These are phyloP conservation scores for Leccinum subgranulosum DNA, from an alignment of 768 basidiomycete species.

Conservation along the genomic window DNA sequence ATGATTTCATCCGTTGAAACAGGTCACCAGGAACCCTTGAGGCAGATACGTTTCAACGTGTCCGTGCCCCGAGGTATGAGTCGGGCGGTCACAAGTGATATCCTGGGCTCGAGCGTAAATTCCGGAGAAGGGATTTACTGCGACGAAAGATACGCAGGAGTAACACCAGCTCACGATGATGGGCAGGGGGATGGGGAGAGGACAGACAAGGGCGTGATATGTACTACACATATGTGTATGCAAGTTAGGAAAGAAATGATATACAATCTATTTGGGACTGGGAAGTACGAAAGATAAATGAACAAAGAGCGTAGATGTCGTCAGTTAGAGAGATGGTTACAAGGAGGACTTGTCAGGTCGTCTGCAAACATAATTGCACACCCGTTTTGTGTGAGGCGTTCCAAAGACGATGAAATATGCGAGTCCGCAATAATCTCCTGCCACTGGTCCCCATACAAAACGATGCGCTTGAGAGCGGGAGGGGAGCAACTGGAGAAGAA, in stretches of 20 bases:
- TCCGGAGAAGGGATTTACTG: neutral
- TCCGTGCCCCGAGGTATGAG: too few relatives aligned
- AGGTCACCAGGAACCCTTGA: too few relatives aligned
- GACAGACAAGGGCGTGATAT: neutral
- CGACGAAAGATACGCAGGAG: neutral
- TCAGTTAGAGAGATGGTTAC: constrained; percentile 17
- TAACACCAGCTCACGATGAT: neutral
- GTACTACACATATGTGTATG: neutral
- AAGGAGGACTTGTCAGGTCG: constrained; percentile 8
- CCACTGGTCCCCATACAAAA: constrained; percentile 58
- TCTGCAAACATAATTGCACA: constrained; percentile 26
- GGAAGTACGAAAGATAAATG: neutral
- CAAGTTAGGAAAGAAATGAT: neutral
- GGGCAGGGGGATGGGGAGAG: neutral
- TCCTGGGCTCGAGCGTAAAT: neutral
- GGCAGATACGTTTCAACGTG: too few relatives aligned
- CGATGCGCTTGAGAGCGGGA: constrained; percentile 43
- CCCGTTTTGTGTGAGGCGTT: constrained; percentile 33
- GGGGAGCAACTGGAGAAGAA: constrained; percentile 40
- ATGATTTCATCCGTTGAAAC: too few relatives aligned
- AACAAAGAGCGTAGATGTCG: neutral
- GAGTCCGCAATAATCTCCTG: constrained; percentile 34
- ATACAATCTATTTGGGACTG: neutral
- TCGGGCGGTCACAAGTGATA: too few relatives aligned
- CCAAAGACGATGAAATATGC: constrained; percentile 34